Evolutionary conservation across 2,329 filamentous ascomycete genomes (phyloP), one percentile per base, ranked within the genome.

Genomic region (Diaporthe vexans): DNA sequence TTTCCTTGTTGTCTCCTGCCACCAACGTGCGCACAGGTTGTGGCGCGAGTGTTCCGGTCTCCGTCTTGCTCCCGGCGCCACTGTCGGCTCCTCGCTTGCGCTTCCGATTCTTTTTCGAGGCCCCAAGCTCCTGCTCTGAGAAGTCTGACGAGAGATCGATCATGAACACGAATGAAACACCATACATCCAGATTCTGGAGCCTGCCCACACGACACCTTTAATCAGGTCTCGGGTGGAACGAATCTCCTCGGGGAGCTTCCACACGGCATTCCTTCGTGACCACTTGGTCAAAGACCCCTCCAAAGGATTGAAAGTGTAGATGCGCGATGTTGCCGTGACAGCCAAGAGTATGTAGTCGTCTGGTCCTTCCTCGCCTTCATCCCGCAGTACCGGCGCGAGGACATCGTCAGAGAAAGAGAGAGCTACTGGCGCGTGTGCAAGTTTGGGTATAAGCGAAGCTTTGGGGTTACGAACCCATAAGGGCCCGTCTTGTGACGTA

Each of bases 201-300:
- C 93, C 87, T 80, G 97, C 94, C 95, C 96, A 98, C 52, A 98
- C 83, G 35, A 92, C 91, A 4, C 95, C 95, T 86, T 96, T 96
- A 71, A 93, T 93, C 56, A 94, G 88, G 81, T 98, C 95, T 75
- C 93, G 91, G 33, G 95, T 89, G 77, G 91, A 90, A 73, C 89
- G 90, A 81, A 97, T 96, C 63, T 94, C 90, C 4, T 88, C 86
- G 0, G 95, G 97, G 26, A 98, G 90, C 73, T 89, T 90, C 21
- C 90, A 89, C n/a, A 92, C 90, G 6, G 93, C 92, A 81, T 98
- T 98, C 51, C 94, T 90, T 77, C 94, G 90, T 11, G 94, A 95
- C 97, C 97, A 99, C 48, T 94, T 89, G 6, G 93, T 95, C 15
- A 98, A 86, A 24, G 90, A 90, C 58, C 95, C 95, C 63, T 90